Percentiles rank a stretch among this genome's conserved stretches.
phyloP scores from a whole-genome alignment of 192 early-diverging fungal species.

The Backusella tuberculispora region DNA sequence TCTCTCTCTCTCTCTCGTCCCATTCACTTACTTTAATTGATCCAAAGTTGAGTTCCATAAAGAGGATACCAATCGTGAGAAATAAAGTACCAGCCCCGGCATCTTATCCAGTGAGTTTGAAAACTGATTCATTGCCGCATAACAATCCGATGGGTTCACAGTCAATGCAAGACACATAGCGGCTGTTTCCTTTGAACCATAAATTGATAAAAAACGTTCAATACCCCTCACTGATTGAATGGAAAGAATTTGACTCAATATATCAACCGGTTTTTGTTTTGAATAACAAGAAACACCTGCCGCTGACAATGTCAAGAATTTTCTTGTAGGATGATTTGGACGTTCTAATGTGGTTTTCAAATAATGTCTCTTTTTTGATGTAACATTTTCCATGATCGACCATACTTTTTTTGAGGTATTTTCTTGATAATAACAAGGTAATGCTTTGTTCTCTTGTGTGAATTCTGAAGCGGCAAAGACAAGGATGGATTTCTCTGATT shows the following conservation, averaged over 20 bases:
- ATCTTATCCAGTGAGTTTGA: background rate
- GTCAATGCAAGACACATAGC: background rate
- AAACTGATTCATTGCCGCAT: background rate
- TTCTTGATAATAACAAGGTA: slow-evolving; percentile 6
- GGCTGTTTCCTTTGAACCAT: background rate
- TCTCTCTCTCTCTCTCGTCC: background rate
- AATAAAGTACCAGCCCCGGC: background rate
- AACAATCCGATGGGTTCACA: too few species aligned
- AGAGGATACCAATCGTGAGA: background rate
- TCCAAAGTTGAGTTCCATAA: background rate
- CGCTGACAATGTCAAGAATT: background rate
- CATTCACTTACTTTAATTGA: background rate
- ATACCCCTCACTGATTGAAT: background rate
- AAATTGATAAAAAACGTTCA: background rate
- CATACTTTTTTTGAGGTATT: background rate
- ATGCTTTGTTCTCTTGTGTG: background rate
- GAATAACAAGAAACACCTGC: background rate
- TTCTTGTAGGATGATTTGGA: background rate
- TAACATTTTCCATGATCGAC: background rate
- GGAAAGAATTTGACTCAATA: background rate
- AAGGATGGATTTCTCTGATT: slow-evolving; percentile 1
- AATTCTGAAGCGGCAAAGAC: background rate
- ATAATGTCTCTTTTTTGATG: background rate
- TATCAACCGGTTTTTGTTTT: slow-evolving; percentile 6
- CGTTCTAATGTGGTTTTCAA: background rate